These are phyloP conservation scores for Glycine soja DNA, from an alignment of 306 rosid genomes.

Conservation along the genomic window DNA sequence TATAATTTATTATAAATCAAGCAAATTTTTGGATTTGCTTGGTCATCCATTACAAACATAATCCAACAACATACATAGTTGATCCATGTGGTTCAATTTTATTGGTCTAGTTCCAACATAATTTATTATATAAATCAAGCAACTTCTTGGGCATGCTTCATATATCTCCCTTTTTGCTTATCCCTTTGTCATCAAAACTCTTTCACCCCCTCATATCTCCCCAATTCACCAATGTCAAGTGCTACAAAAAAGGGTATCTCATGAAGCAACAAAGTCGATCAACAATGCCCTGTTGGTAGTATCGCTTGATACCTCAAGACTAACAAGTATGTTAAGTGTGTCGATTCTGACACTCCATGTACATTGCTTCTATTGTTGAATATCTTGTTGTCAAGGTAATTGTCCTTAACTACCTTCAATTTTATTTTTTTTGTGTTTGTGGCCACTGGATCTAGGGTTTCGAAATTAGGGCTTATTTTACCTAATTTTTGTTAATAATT, in stretches of 20 bases:
- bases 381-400: slow-evolving; percentile 89
- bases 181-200: neutral
- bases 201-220: neutral
- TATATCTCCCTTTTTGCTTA: neutral
- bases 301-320: slow-evolving; percentile 85
- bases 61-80: slow-evolving; percentile 37
- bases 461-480: neutral
- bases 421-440: neutral
- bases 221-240: slow-evolving; percentile 46
- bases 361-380: slow-evolving; percentile 90
- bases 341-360: slow-evolving; percentile 93
- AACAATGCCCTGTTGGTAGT: slow-evolving; percentile 95
- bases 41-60: neutral
- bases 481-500: neutral
- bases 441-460: slow-evolving; percentile 48
- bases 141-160: neutral
- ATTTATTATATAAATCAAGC: slow-evolving; percentile 49
- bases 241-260: slow-evolving; percentile 79
- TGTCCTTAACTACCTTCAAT: neutral
- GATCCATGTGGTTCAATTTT: slow-evolving; percentile 57
- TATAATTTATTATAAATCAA: neutral
- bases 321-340: slow-evolving; percentile 92
- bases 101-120: slow-evolving; percentile 47
- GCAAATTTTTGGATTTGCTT: no score
- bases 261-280: slow-evolving; percentile 84